Base-by-base conservation (phyloP, 441 rosid species). In the Populus hybrid region DNA sequence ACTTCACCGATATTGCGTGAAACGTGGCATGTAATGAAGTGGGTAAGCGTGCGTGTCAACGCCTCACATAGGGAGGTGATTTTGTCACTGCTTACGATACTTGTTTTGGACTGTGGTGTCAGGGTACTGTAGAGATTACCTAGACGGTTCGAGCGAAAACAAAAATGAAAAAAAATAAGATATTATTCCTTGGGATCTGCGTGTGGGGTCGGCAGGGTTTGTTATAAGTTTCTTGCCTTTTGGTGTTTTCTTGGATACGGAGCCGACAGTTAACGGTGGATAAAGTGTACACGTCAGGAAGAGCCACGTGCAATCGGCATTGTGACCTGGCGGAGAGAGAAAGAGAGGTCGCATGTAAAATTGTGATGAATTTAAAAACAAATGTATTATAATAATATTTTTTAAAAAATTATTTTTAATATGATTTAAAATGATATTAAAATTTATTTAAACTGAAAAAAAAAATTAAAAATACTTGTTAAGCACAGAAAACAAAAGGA, bases 31-130 rank as follows among this genome's bases (percentile, higher is more conserved):
- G 9, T 57, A 19, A 23, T 61, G 83, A 89, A 86, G 86, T 83
- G 66, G 8, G 74, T 64, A 71, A 35, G 83, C 76, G 83, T 80
- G 90, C 86, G 85, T 81, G 87, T 70, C 77, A 75, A 77, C 24
- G 63, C 84, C 78, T 79, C 87, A 79, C 79, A 76, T 69, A 76
- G 42, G 19, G 21, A 67, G 59, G 12, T 71, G 88, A 87, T 91
- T 89, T 84, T 87, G 97, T 93, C 97, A 93, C 78, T 85, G 97
- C 98, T 89, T 93, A 89, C 98, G 94, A 61, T 83, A 82, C 70
- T 40, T 72, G 36, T 82, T 88, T 92, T 89, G 98, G 97, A 89
- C 87, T 24, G 75, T 78, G 38, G 88, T 74, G 75, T 9, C 2
- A 28, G 14, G 28, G 9, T 30, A 46, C 40, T 23, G 61, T 61